Evolutionary conservation across 805 yeast species (phyloP).

Genomic region (Lipomyces yamadae): DNA sequence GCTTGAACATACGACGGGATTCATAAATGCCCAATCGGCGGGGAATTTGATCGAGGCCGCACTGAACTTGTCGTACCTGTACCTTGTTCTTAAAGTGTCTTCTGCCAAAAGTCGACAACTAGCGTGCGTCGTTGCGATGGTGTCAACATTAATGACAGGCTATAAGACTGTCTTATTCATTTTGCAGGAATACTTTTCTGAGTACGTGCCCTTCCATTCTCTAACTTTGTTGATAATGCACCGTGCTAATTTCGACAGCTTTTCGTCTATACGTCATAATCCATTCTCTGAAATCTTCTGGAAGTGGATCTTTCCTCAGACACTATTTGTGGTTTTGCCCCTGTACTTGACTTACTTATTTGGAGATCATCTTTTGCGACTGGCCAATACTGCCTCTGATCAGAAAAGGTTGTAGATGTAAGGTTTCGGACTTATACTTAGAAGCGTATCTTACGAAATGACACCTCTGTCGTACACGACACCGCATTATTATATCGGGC

Average conservation of each 20-base stretch:
- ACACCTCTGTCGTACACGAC: no score
- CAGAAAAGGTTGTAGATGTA: no score
- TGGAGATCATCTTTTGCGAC: conserved; percentile 1
- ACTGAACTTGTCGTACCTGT: not conserved
- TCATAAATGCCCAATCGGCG: conserved; percentile 1
- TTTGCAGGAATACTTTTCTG: conserved; percentile 10
- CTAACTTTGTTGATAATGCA: not conserved
- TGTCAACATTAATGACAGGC: conserved; percentile 2
- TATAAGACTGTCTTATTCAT: not conserved
- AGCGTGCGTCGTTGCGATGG: not conserved
- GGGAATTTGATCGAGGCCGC: not conserved
- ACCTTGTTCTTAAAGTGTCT: not conserved
- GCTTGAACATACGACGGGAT: not conserved
- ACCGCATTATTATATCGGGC: no score
- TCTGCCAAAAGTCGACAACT: not conserved
- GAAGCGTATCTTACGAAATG: no score
- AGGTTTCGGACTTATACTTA: no score
- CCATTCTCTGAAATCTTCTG: not conserved
- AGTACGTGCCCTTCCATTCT: not conserved
- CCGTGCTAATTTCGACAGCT: not conserved
- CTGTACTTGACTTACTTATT: not conserved
- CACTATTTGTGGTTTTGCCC: not conserved
- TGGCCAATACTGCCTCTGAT: not conserved
- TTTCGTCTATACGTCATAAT: not conserved
- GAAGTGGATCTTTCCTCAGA: conserved; percentile 5